Percentiles rank a stretch among this genome's conserved stretches.
Evolutionary conservation across 2,329 filamentous ascomycete species (phyloP).

Genomic region (Diaporthe velutina): DNA sequence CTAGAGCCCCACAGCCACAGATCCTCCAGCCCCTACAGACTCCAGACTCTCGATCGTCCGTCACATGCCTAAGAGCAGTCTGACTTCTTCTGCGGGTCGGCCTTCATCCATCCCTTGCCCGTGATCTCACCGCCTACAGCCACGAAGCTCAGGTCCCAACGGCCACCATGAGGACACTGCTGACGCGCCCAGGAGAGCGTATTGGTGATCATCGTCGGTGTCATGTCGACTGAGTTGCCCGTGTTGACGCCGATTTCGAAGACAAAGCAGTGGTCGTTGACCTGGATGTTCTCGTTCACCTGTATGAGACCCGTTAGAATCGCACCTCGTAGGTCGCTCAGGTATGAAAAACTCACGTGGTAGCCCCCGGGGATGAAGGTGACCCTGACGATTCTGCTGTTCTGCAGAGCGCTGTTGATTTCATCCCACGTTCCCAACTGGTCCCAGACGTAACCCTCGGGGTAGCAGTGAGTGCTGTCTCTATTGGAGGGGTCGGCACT

Average conservation of each 20-base stretch:
- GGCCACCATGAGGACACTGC: background rate
- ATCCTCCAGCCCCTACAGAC: background rate
- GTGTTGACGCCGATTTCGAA: background rate
- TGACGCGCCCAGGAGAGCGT: too few relatives aligned
- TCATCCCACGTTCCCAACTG: background rate
- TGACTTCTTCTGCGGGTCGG: background rate
- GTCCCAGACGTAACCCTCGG: background rate
- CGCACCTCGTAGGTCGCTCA: background rate
- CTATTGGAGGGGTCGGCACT: background rate
- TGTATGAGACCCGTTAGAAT: background rate
- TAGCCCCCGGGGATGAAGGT: background rate
- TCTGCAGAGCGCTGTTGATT: background rate
- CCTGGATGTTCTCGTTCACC: background rate
- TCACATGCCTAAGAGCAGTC: background rate
- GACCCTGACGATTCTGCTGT: background rate
- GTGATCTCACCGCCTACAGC: background rate
- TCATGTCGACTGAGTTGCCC: background rate
- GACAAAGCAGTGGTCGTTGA: background rate
- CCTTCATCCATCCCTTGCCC: background rate
- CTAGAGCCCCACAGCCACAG: rapidly evolving
- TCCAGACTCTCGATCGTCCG: background rate
- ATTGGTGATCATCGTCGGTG: background rate
- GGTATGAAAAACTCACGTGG: background rate
- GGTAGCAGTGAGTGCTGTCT: background rate
- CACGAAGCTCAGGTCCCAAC: background rate